Percentiles rank a stretch among this genome's conserved stretches.
Evolutionary conservation across 768 basidiomycete species (phyloP).

Genomic region (Agaricus sinodeliciosus): DNA sequence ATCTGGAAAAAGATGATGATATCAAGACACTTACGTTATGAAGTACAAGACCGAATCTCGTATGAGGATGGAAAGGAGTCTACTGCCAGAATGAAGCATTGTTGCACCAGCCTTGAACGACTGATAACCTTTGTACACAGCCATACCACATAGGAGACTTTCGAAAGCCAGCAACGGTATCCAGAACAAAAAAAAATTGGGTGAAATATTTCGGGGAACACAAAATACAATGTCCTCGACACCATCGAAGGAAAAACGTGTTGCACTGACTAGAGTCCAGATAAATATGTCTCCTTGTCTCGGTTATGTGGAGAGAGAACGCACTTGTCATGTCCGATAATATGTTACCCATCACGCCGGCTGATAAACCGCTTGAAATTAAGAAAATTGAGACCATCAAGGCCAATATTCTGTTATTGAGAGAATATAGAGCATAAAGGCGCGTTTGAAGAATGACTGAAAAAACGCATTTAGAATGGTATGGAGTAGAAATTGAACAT

Average conservation of each 20-base stretch:
- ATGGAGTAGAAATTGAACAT: neutral
- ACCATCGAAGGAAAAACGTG: conserved; percentile 7
- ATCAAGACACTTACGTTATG: conserved; percentile 35
- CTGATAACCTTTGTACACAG: conserved; percentile 43
- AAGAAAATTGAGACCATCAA: conserved; percentile 39
- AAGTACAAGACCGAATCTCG: conserved; percentile 54
- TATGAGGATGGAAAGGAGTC: conserved; percentile 43
- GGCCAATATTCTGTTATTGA: conserved; percentile 43
- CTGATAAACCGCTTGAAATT: conserved; percentile 30
- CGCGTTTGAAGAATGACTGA: conserved; percentile 56
- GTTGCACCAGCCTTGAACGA: conserved; percentile 30
- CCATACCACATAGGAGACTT: conserved; percentile 42
- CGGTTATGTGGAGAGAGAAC: neutral
- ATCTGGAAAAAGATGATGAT: neutral
- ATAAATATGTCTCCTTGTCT: neutral
- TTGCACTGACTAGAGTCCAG: conserved; percentile 16
- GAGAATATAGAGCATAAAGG: conserved; percentile 53
- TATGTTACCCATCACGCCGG: conserved; percentile 40
- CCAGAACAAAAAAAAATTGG: conserved; percentile 51
- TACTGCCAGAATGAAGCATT: conserved; percentile 33
- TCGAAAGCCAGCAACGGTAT: conserved; percentile 53
- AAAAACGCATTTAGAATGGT: neutral
- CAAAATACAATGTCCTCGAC: conserved; percentile 35
- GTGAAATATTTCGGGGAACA: conserved; percentile 28
- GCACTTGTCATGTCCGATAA: conserved; percentile 35